Evolutionary conservation across 495 filamentous ascomycete species (phyloP).

Genomic region (Talaromyces stipitatus): DNA sequence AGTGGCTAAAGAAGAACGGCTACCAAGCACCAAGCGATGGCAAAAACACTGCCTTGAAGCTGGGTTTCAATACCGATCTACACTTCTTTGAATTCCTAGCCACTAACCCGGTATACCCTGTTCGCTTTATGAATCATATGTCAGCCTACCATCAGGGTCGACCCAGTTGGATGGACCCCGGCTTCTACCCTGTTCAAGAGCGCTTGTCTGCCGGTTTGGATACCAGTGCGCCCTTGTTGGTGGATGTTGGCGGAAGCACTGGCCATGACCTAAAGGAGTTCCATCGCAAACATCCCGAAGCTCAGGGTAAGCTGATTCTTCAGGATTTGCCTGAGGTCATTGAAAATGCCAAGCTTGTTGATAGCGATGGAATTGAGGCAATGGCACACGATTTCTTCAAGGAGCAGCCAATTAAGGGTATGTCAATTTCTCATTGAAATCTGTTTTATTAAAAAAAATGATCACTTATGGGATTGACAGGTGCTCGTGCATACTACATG

Average conservation of each 20-base stretch:
- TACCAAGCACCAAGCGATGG: constrained; percentile 25
- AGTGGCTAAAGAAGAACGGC: constrained; percentile 19
- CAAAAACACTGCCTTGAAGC: constrained; percentile 22
- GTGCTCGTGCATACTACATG: constrained; percentile 28
- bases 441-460: no score
- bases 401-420: constrained; percentile 39
- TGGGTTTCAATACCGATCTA: constrained; percentile 20
- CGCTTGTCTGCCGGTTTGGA: constrained; percentile 15
- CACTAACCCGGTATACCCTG: constrained; percentile 12
- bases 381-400: constrained; percentile 45
- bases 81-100: constrained; percentile 29
- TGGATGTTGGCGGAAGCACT: constrained; percentile 45
- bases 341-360: constrained; percentile 19
- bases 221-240: constrained; percentile 29
- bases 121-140: constrained; percentile 22
- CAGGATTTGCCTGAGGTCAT: constrained; percentile 41
- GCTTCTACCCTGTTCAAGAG: constrained; percentile 40
- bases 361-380: constrained; percentile 14
- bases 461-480: constrained; percentile 10
- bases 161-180: constrained; percentile 37
- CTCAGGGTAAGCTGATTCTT: constrained; percentile 37
- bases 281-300: constrained; percentile 22
- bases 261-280: constrained; percentile 44
- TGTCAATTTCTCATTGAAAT: not conserved
- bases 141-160: constrained; percentile 34